Evolutionary conservation across 768 basidiomycete species (phyloP), one percentile per base, ranked within the genome.

Genomic region (Tylopilus balloui): DNA sequence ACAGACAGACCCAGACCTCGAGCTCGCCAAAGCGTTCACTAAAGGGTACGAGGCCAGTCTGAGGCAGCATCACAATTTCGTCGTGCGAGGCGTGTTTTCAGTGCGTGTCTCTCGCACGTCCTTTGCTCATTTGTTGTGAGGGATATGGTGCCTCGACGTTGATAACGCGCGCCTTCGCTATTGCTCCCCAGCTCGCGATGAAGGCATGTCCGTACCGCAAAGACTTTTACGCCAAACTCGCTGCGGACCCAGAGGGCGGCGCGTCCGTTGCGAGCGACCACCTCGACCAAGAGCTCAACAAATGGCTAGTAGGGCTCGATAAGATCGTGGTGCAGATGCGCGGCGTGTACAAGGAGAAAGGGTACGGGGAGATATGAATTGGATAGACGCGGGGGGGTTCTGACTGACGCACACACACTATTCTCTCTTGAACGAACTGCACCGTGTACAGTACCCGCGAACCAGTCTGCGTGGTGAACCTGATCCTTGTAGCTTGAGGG

Each of bases 41-140:
- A 81, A 82, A 38, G 79, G 88, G 0, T 99, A 99, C 66, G 85
- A 84, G 19, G 74, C 56, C 10, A 93, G 88, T 13, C 73, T 99
- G 65, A 93, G 85, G 73, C 75, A 84, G 60, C 83, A 84, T 70
- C 95, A 99, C 68, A 86, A 80, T 63, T 84, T 93, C 55, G 66
- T 86, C 48, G 80, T 85, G 24, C 70, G 74, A 23, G 84, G 86
- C 47, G 56, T 83, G 38, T 79, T 81, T 57, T 47, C 74, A 21
- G 79, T 79, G 25, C 35, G 79, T 85, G n/a, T 38, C 8, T 34
- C 20, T 25, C 32, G 32, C 15, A 14, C 32, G 47, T n/a, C 5
- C 1, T 11, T 2, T 29, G 21, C 27, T n/a, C 3, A 5, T 29
- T 35, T 19, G n/a, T 8, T 10, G 9, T n/a, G 12, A 25, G n/a